Conservation (phyloP, 2,329 filamentous ascomycete species). For the Graphilbum ipis-grandicollis region DNA sequence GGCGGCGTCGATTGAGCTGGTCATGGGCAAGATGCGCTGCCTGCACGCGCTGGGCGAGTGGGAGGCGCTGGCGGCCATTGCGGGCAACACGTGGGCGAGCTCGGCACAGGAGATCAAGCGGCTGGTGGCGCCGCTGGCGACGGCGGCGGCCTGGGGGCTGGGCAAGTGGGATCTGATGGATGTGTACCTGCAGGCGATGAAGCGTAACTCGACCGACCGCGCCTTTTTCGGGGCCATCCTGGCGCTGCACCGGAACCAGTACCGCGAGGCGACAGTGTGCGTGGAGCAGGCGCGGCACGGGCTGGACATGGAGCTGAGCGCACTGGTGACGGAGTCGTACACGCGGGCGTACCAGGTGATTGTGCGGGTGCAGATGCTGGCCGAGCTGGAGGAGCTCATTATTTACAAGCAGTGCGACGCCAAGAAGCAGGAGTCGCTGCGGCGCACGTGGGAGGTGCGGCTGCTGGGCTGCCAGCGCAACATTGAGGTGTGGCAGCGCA, state of each 20-base stretch:
- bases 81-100: constrained; percentile 85
- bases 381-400: constrained; percentile 95
- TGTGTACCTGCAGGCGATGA: constrained; percentile 89
- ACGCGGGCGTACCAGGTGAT: constrained; percentile 96
- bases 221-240: constrained; percentile 97
- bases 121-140: constrained; percentile 81
- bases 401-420: constrained; percentile 89
- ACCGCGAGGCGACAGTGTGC: constrained; percentile 73
- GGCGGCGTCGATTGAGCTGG: constrained; percentile 65
- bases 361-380: constrained; percentile 96
- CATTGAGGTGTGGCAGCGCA: constrained; percentile 95
- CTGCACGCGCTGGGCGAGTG: constrained; percentile 93
- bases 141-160: constrained; percentile 89
- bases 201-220: constrained; percentile 77
- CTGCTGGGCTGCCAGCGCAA: constrained; percentile 91
- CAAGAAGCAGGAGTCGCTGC: constrained; percentile 79
- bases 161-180: constrained; percentile 99
- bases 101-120: constrained; percentile 76
- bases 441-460: constrained; percentile 87
- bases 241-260: constrained; percentile 87
- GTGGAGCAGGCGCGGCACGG: constrained; percentile 87
- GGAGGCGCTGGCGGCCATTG: constrained; percentile 78
- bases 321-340: constrained; percentile 94
- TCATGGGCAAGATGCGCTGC: constrained; percentile 99
- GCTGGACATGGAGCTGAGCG: constrained; percentile 87